A percentile compares a stretch with the other conserved stretches of the same genome.
phyloP scores from a whole-genome alignment of 805 yeast genomes.

The Candida loeiensis region DNA sequence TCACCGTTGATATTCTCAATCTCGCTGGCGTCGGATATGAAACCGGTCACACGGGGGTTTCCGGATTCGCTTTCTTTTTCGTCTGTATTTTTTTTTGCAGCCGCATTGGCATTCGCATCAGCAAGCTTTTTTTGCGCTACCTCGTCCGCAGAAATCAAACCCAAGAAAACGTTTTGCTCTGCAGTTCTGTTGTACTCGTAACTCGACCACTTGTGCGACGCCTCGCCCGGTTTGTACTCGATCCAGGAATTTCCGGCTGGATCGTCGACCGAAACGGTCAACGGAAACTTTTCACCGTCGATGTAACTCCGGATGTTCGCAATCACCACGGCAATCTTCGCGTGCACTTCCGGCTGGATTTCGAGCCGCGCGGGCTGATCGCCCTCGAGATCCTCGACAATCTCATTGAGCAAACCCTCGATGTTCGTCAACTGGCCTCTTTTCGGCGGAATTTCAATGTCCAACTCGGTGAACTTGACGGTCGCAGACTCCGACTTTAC shows the following conservation, averaged over 20 bases:
- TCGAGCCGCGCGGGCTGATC: constrained; percentile 81
- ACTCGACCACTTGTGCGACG: constrained; percentile 87
- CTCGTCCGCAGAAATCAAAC: constrained; percentile 69
- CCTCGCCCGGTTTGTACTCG: constrained; percentile 81
- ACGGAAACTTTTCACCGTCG: constrained; percentile 58
- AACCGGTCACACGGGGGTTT: constrained; percentile 48
- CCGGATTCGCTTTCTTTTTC: constrained; percentile 28
- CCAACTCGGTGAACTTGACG: constrained; percentile 77
- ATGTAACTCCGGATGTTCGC: constrained; percentile 55
- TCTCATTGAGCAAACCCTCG: constrained; percentile 83
- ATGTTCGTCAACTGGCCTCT: constrained; percentile 90
- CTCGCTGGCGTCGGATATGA: constrained; percentile 67
- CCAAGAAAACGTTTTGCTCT: constrained; percentile 82
- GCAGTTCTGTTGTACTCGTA: constrained; percentile 78
- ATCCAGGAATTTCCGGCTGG: constrained; percentile 98
- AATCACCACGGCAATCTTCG: constrained; percentile 71
- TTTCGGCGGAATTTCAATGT: constrained; percentile 92
- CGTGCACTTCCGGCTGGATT: constrained; percentile 69
- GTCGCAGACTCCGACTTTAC: constrained; percentile 86
- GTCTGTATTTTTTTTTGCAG: constrained; percentile 40
- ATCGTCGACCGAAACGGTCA: constrained; percentile 79
- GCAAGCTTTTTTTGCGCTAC: constrained; percentile 44
- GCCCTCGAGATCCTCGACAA: constrained; percentile 71
- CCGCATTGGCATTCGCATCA: constrained; percentile 28
- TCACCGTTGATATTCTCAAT: constrained; percentile 85